Evolutionary conservation across 441 rosid genomes (phyloP), one percentile per base, ranked within the genome.

Genomic region (Populus hybrid): DNA sequence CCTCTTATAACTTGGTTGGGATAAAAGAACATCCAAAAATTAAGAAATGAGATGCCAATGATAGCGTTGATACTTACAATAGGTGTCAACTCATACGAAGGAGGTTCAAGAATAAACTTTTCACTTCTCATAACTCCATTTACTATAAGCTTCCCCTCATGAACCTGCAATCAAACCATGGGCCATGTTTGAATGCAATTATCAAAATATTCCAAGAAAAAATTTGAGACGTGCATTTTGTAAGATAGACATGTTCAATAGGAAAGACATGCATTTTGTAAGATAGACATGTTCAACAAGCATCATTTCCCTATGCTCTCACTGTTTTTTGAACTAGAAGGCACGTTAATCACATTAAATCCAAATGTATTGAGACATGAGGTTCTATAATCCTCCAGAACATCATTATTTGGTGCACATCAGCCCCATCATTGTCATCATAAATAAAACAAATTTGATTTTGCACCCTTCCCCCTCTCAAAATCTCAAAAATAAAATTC

Each of bases 81-180:
- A 64, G 98, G 89, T 68, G 90, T 84, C 99, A 96, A 93, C 71
- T 91, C 79, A 84, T 96, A 96, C 14, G 89, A 87, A 77, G 97
- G 98, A 28, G 92, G 79, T 82, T 96, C 98, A 3, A 84, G 82
- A 79, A 89, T 89, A 76, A 90, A 96, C 6, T 87, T 86, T 81
- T 94, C 99, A 31, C 86, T 80, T 78, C 97, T 82, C 76, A 38
- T 87, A 69, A 86, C 87, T 45, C 97, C 99, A 71, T 96, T 93
- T 68, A 94, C 94, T 9, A 88, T 81, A 69, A 94, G 92, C 82
- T 93, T 96, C 81, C 98, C 98, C 0, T 79, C 82, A 50, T 78
- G 91, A 69, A 96, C 98, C 99, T 96, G 89, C 74, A 75, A n/a
- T 53, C 21, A 63, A 69, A 70, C 45, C 42, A 73, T 59, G 33